Evolutionary conservation across 1,284 basidiomycete genomes (phyloP).

Genomic region (Ceratobasidium papillatum): DNA sequence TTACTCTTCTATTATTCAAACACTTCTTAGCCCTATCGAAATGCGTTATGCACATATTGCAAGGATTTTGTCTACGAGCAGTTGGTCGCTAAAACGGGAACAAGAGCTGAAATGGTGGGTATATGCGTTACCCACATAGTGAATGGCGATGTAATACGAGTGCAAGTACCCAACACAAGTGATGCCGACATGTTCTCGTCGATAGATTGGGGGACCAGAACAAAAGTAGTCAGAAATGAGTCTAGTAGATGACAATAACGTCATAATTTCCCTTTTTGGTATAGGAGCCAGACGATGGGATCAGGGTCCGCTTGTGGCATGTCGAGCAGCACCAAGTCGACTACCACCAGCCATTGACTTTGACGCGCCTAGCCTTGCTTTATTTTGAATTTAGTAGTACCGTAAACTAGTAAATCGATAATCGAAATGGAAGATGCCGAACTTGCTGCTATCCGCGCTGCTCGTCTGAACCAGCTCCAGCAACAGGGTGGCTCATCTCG

Average conservation of each 20-base stretch:
- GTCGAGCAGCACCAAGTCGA: neutral
- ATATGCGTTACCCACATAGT: too few species aligned
- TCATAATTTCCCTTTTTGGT: constrained; percentile 2
- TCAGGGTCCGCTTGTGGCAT: constrained; percentile 18
- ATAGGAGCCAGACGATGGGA: neutral
- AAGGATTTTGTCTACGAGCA: too few species aligned
- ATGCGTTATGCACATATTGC: too few species aligned
- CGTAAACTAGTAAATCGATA: neutral
- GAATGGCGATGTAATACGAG: too few species aligned
- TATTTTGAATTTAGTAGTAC: neutral
- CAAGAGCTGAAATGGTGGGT: too few species aligned
- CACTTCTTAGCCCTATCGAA: too few species aligned
- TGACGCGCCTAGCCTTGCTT: neutral
- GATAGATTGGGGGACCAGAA: neutral
- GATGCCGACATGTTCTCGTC: too few species aligned
- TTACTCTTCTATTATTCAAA: too few species aligned
- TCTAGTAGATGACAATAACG: neutral
- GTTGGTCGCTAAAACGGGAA: too few species aligned
- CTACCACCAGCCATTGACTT: neutral
- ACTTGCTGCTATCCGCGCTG: constrained; percentile 58
- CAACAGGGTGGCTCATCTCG: constrained; percentile 45
- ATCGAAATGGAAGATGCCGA: constrained; percentile 55
- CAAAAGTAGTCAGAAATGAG: neutral
- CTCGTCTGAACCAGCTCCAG: constrained; percentile 55
- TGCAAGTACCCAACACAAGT: too few species aligned